phyloP scores from a whole-genome alignment of 768 basidiomycete species.

The Xanthoconium purpureum region DNA sequence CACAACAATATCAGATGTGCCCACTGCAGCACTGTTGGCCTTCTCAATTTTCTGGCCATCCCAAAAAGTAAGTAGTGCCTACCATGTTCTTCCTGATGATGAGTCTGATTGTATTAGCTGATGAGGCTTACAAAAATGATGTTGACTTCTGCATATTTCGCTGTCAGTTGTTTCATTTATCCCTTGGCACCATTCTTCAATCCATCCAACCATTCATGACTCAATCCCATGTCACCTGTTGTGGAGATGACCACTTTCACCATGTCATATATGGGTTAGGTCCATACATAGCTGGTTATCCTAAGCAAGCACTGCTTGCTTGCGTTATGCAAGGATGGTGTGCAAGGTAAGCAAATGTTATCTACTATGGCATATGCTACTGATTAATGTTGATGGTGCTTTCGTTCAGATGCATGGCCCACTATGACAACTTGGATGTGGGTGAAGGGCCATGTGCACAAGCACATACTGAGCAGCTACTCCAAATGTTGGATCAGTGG shows the following conservation, averaged over 20 bases:
- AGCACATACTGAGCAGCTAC: neutral
- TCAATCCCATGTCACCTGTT: neutral
- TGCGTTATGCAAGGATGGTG: neutral
- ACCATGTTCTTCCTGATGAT: no score
- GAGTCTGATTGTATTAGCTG: neutral
- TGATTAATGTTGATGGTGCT: neutral
- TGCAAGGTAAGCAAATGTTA: neutral
- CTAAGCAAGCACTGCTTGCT: neutral
- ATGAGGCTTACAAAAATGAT: neutral
- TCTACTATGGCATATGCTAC: neutral
- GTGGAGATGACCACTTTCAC: neutral
- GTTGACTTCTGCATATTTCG: neutral
- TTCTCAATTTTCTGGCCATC: neutral
- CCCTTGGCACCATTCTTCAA: neutral
- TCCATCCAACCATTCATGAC: neutral
- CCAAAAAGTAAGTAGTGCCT: neutral
- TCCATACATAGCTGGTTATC: neutral
- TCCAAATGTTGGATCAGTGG: neutral
- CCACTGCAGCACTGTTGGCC: neutral
- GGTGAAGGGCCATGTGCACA: neutral
- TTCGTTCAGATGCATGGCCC: neutral
- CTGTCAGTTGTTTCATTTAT: neutral
- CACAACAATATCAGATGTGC: neutral
- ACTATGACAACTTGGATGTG: neutral
- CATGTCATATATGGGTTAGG: neutral